Evolutionary conservation across 2,329 filamentous ascomycete genomes (phyloP).

Genomic region (Cercospora sp.): DNA sequence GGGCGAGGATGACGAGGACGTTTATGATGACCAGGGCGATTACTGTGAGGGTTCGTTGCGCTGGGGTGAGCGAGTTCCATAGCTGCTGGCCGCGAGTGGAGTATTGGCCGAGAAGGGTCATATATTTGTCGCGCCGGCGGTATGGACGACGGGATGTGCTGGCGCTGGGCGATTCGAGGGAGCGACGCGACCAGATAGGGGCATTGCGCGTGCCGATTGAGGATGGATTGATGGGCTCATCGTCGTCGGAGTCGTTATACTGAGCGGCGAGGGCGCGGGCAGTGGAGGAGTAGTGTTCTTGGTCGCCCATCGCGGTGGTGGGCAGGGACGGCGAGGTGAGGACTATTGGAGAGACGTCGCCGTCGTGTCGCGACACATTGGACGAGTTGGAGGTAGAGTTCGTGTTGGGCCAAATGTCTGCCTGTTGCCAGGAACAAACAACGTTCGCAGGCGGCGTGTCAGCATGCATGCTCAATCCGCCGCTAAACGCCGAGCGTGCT

Average conservation of each 20-base stretch:
- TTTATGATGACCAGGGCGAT: conserved; percentile 53
- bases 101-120: conserved; percentile 47
- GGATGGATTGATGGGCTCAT: conserved; percentile 40
- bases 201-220: conserved; percentile 38
- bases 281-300: conserved; percentile 51
- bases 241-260: conserved; percentile 31
- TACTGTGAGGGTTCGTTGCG: conserved; percentile 63
- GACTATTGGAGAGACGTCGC: conserved; percentile 5
- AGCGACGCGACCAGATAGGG: conserved; percentile 24
- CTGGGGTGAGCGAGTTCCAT: conserved; percentile 57
- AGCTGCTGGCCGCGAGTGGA: conserved; percentile 50
- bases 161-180: conserved; percentile 13
- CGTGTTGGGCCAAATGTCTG: background rate
- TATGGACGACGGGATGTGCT: conserved; percentile 39
- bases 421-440: conserved; percentile 8
- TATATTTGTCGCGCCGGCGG: conserved; percentile 38
- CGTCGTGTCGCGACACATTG: conserved; percentile 7
- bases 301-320: conserved; percentile 20
- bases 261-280: conserved; percentile 56
- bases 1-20: conserved; percentile 63
- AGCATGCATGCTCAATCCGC: background rate
- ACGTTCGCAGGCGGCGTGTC: background rate
- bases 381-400: background rate
- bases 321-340: background rate
- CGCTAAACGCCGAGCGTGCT: background rate